Evolutionary conservation across 163 green algal genomes (phyloP).

Genomic region (Scenedesmus sp.): DNA sequence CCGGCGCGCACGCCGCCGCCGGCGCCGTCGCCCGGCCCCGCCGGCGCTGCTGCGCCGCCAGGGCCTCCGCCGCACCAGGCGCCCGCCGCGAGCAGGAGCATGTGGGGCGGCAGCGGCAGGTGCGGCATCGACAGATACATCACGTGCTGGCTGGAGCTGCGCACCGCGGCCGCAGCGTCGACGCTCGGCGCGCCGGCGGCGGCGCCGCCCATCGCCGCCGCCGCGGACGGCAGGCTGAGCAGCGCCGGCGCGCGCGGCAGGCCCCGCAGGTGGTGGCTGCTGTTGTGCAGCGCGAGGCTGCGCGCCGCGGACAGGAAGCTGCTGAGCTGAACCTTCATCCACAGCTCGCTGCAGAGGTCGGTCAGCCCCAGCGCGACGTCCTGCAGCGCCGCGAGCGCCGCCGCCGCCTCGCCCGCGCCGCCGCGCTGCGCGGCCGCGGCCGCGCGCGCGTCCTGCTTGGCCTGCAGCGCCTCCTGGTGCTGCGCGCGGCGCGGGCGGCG

Average conservation of each 20-base stretch:
- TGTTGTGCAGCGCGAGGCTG: slow-evolving; percentile 34
- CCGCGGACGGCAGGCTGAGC: slow-evolving; percentile 25
- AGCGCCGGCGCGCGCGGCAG: slow-evolving; percentile 3
- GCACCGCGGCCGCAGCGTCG: not conserved
- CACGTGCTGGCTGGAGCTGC: not conserved
- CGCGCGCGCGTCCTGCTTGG: slow-evolving; percentile 17
- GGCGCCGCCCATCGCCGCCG: slow-evolving; percentile 11
- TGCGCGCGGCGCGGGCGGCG: not conserved
- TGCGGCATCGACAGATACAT: slow-evolving; percentile 6
- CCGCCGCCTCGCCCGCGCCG: not conserved
- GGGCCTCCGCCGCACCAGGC: not conserved
- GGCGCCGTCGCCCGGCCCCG: not conserved
- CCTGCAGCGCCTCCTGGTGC: slow-evolving; percentile 9
- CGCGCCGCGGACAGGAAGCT: slow-evolving; percentile 36
- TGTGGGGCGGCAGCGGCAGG: slow-evolving; percentile 28
- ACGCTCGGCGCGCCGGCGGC: not conserved
- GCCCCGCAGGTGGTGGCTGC: not conserved
- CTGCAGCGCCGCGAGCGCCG: not conserved
- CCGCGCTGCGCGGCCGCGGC: not conserved
- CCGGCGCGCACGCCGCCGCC: not conserved
- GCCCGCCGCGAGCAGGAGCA: slow-evolving; percentile 11
- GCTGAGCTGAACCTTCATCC: slow-evolving; percentile 10
- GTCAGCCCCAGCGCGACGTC: not conserved
- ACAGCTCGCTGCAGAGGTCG: not conserved
- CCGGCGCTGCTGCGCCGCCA: not conserved